Conservation (phyloP, 75 land plant genomes). For the Cryptomeria japonica region DNA sequence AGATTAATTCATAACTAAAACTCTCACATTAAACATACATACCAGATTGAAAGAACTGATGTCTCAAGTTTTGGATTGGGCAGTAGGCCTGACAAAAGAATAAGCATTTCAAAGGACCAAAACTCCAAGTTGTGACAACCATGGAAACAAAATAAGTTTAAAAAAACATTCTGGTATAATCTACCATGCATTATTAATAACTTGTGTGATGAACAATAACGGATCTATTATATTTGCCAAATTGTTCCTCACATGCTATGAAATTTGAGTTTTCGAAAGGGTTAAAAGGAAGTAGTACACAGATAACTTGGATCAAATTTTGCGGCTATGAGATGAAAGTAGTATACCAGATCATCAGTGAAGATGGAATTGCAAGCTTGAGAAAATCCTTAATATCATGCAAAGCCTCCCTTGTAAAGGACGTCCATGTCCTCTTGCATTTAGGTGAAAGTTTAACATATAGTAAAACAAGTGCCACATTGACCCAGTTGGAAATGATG, state of each 20-base stretch:
- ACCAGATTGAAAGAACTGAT: slow-evolving; percentile 62
- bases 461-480: slow-evolving; percentile 36
- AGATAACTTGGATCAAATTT: background rate
- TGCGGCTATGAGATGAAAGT: background rate
- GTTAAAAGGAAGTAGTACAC: background rate
- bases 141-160: background rate
- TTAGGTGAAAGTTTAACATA: slow-evolving; percentile 54
- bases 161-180: background rate
- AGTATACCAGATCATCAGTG: slow-evolving; percentile 81
- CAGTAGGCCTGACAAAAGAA: slow-evolving; percentile 68
- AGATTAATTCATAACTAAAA: slow-evolving; percentile 34
- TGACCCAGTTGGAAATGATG: slow-evolving; percentile 67
- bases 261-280: background rate
- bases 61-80: slow-evolving; percentile 79
- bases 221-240: background rate
- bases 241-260: background rate
- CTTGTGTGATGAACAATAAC: background rate
- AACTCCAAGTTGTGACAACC: slow-evolving; percentile 51
- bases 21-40: background rate
- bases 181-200: too few relatives aligned
- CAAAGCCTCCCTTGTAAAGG: slow-evolving; percentile 64
- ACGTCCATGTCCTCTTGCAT: slow-evolving; percentile 64
- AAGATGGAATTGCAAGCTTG: slow-evolving; percentile 73
- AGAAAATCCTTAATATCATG: slow-evolving; percentile 43
- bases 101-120: slow-evolving; percentile 72